These are phyloP conservation scores for Nothophoma quercina DNA, from an alignment of 2,329 filamentous ascomycete species.

Conservation along the genomic window DNA sequence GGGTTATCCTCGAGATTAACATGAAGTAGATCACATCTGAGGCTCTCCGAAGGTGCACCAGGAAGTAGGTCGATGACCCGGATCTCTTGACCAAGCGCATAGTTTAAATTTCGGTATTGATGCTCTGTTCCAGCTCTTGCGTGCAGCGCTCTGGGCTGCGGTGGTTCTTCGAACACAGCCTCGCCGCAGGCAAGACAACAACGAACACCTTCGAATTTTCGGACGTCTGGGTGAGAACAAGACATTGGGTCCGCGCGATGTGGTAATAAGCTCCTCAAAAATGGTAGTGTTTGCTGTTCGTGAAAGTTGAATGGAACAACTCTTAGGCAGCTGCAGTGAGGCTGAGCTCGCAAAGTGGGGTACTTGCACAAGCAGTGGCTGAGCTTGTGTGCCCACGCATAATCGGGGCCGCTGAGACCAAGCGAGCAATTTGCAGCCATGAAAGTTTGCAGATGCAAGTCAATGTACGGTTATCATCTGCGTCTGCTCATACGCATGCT, in stretches of 20 bases:
- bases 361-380: too few species aligned
- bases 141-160: neutral
- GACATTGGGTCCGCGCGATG: too few species aligned
- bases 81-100: slow-evolving; percentile 22
- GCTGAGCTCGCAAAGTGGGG: too few species aligned
- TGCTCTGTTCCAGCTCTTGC: slow-evolving; percentile 1
- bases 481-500: too few species aligned
- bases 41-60: slow-evolving; percentile 2
- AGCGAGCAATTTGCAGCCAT: too few species aligned
- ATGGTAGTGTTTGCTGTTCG: neutral
- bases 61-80: slow-evolving; percentile 15
- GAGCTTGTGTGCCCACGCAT: too few species aligned
- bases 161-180: slow-evolving; percentile 11
- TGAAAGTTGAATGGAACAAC: too few species aligned
- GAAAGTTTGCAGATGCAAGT: too few species aligned
- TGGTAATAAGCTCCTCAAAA: neutral
- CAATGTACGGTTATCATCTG: too few species aligned
- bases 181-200: slow-evolving; percentile 24
- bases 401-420: too few species aligned
- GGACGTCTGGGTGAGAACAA: slow-evolving; percentile 10
- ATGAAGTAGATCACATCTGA: slow-evolving; percentile 19
- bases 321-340: too few species aligned
- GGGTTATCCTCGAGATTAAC: slow-evolving; percentile 24
- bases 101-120: slow-evolving; percentile 17
- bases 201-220: slow-evolving; percentile 17